Conservation (phyloP, 768 basidiomycete species). For the Suillus bovinus region DNA sequence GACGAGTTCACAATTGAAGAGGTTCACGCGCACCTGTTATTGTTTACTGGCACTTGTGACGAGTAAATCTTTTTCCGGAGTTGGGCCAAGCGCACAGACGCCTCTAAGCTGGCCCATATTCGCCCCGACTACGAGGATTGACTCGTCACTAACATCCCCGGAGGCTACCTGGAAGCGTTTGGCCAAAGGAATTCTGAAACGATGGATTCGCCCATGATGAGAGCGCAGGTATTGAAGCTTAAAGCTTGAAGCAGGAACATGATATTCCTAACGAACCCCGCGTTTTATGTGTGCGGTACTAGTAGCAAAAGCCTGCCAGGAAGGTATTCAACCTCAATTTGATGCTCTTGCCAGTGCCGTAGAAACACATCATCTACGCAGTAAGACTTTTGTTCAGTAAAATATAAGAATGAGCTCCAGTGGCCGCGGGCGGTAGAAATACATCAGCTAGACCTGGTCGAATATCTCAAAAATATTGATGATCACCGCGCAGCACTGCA, state of each 20-base stretch:
- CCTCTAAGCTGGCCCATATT: slow-evolving; percentile 42
- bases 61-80: slow-evolving; percentile 33
- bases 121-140: slow-evolving; percentile 49
- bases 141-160: slow-evolving; percentile 44
- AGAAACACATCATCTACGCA: neutral
- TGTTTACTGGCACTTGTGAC: slow-evolving; percentile 24
- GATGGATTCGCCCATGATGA: slow-evolving; percentile 17
- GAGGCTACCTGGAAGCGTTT: slow-evolving; percentile 12
- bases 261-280: too few relatives aligned
- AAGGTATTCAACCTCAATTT: neutral
- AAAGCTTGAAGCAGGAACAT: neutral
- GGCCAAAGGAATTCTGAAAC: slow-evolving; percentile 20
- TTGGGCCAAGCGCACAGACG: slow-evolving; percentile 31
- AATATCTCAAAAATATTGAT: neutral
- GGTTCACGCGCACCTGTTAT: slow-evolving; percentile 19
- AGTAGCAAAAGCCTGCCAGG: too few relatives aligned
- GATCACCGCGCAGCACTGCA: neutral
- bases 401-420: neutral
- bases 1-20: too few relatives aligned
- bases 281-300: neutral
- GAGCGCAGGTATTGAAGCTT: too few relatives aligned
- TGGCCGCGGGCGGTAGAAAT: neutral
- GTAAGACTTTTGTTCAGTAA: neutral
- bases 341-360: neutral
- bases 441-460: neutral